These are phyloP conservation scores for Hyparrhenia diplandra DNA, from an alignment of 176 grass and related monocot species.

Conservation along the genomic window DNA sequence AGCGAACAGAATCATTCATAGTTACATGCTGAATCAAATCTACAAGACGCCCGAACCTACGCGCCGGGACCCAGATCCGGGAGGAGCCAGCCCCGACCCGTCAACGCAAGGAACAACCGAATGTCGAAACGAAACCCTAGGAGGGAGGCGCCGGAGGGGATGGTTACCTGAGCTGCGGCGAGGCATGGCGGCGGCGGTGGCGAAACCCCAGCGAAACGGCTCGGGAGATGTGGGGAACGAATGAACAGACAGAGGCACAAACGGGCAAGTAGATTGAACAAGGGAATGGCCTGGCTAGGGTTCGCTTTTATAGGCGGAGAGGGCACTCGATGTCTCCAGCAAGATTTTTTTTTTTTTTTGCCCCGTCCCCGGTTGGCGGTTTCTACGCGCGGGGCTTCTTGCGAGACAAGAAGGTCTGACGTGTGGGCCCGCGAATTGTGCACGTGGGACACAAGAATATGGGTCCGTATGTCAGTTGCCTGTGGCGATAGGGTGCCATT, in stretches of 20 bases:
- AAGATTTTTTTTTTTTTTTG: neutral
- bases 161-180: conserved; percentile 60
- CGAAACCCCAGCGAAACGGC: conserved; percentile 55
- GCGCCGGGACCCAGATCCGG: neutral
- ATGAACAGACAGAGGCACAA: neutral
- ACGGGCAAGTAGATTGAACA: neutral
- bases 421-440: neutral
- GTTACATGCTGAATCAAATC: neutral
- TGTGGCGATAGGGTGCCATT: neutral
- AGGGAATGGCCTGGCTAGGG: neutral
- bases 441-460: neutral
- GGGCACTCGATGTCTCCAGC: no score
- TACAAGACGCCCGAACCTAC: neutral
- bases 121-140: neutral
- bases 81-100: neutral
- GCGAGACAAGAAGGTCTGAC: conserved; percentile 23
- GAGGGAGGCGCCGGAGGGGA: neutral
- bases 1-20: neutral
- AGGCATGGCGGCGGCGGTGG: conserved; percentile 47
- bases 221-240: neutral
- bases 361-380: neutral
- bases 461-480: neutral
- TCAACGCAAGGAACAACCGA: neutral
- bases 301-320: conserved; percentile 29
- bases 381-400: neutral